Evolutionary conservation across 768 basidiomycete species (phyloP), one percentile per base, ranked within the genome.

Genomic region (Amanita rimosa): DNA sequence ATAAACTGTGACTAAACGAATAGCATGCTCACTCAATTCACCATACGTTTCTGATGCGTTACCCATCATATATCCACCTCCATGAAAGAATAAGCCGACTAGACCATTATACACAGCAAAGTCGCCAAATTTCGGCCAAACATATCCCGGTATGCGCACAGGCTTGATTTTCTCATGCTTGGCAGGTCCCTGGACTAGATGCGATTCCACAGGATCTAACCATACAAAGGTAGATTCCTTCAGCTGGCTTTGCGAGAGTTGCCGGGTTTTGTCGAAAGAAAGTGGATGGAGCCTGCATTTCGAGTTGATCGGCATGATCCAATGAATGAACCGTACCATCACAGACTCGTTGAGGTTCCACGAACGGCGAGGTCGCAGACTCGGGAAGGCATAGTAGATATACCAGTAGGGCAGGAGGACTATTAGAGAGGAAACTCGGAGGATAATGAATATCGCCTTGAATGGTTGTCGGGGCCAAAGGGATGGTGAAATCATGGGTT

Each of bases 61-160:
- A 5, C 60, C 60, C 60, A 58, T 59, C 52, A 58, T 61, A 52
- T 61, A 59, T 19, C 60, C 60, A 38, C 58, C 60, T 19, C 60
- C 60, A 45, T 59, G 57, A 13, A 61, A 51, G 46, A 57, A 59
- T 19, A 59, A 44, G 27, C 58, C 57, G 37, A 61, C 55, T n/a
- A 59, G 40, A 31, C 52, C 51, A 16, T 53, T 44, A 19, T 46
- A 46, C 37, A 24, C 24, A 17, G 24, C 33, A 43, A 56, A 45
- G 10, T 50, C 49, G 35, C 22, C 46, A 24, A 31, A 49, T 46
- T 57, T 58, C 5, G 58, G 58, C 58, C 58, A 60, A n/a, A 58
- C 38, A 37, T 61, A 61, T 9, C 57, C 60, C 17, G 60, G 57
- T 16, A 61, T 54, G 29, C 53, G 48, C 1, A 55, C 46, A 10